phyloP scores from a whole-genome alignment of 2,329 filamentous ascomycete species.

The Monascus ruber region DNA sequence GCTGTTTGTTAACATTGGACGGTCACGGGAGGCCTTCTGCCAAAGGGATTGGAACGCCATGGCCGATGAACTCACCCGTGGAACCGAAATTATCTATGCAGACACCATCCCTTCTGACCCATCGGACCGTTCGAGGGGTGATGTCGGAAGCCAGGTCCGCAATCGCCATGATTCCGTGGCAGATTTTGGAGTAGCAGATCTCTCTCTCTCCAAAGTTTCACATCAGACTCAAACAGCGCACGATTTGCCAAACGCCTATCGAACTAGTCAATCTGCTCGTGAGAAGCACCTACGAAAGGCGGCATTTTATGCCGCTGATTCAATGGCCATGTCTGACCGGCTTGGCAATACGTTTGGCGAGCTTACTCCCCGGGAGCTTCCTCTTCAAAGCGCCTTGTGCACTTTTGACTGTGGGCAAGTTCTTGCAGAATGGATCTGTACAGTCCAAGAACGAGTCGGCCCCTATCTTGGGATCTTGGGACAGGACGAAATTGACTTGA shows the following conservation, averaged over 20 bases:
- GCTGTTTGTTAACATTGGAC: conserved; percentile 83
- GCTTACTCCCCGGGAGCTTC: conserved; percentile 70
- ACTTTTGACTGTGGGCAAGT: conserved; percentile 91
- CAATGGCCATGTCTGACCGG: conserved; percentile 76
- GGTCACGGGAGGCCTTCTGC: conserved; percentile 90
- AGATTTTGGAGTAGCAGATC: conserved; percentile 24
- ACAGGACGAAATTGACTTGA: conserved; percentile 65
- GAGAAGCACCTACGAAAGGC: conserved; percentile 85
- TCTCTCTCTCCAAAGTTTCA: conserved; percentile 24
- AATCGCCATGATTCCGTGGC: conserved; percentile 24
- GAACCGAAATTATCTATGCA: conserved; percentile 61
- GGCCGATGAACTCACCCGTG: conserved; percentile 72
- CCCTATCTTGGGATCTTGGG: conserved; percentile 79
- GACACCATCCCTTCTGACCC: conserved; percentile 33
- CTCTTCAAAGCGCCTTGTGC: conserved; percentile 83
- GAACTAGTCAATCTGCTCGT: conserved; percentile 47
- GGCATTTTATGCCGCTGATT: conserved; percentile 91
- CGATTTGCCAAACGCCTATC: conserved; percentile 19
- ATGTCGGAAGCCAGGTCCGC: conserved; percentile 7
- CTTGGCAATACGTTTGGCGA: conserved; percentile 78
- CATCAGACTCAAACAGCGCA: conserved; percentile 23
- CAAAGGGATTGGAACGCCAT: conserved; percentile 86
- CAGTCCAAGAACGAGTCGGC: conserved; percentile 87
- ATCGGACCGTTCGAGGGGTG: conserved; percentile 17
- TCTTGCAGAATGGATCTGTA: conserved; percentile 85